phyloP scores from a whole-genome alignment of 148 eudicot species.

The Fagopyrum homotropicum region DNA sequence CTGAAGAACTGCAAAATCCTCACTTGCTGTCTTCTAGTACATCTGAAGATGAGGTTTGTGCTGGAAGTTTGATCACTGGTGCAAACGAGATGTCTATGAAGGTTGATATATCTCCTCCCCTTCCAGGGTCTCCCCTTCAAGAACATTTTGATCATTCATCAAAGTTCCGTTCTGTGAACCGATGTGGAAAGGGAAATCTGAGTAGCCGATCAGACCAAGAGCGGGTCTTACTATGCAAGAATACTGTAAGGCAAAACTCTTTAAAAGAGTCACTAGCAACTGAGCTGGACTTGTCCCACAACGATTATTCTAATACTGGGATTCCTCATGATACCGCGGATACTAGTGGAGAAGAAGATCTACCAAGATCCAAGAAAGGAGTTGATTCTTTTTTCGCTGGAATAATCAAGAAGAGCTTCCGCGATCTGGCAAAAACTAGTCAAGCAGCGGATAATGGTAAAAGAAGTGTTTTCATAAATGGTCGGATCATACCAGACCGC shows the following conservation, averaged over 20 bases:
- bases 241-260: conserved; percentile 34
- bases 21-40: conserved; percentile 43
- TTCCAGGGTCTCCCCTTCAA: conserved; percentile 56
- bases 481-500: conserved; percentile 65
- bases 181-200: conserved; percentile 56
- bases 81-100: conserved; percentile 27
- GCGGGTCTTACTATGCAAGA: conserved; percentile 28
- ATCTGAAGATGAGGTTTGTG: conserved; percentile 54
- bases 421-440: conserved; percentile 39
- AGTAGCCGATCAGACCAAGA: conserved; percentile 55
- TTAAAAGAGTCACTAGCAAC: conserved; percentile 64
- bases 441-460: conserved; percentile 36
- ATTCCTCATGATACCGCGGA: conserved; percentile 52
- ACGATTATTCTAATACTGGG: conserved; percentile 48
- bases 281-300: conserved; percentile 65
- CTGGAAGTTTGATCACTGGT: conserved; percentile 7
- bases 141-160: conserved; percentile 63
- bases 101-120: conserved; percentile 36
- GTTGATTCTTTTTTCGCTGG: conserved; percentile 63
- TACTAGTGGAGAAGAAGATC: conserved; percentile 45
- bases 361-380: conserved; percentile 43
- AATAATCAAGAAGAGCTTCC: conserved; percentile 59
- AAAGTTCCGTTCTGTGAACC: conserved; percentile 39
- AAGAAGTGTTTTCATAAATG: conserved; percentile 60
- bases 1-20: conserved; percentile 36